These are phyloP conservation scores for Ogataea ganodermae DNA, from an alignment of 805 yeast genomes.

Conservation along the genomic window DNA sequence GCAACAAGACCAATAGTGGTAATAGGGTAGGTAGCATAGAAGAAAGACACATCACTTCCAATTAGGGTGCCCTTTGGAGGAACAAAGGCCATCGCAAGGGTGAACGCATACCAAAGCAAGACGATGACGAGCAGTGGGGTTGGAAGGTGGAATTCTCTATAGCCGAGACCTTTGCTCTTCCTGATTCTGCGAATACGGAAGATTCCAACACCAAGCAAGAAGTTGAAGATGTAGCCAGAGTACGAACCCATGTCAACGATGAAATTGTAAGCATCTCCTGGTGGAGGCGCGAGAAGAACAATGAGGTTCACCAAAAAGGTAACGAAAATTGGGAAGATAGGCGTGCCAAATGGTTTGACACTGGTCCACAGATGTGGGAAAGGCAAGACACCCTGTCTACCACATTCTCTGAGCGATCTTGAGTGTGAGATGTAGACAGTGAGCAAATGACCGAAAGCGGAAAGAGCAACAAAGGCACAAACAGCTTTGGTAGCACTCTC, in stretches of 20 bases:
- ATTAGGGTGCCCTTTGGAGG: conserved; percentile 43
- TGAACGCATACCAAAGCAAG: conserved; percentile 38
- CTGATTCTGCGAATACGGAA: conserved; percentile 44
- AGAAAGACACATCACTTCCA: conserved; percentile 45
- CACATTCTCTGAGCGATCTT: conserved; percentile 76
- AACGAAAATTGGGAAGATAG: conserved; percentile 69
- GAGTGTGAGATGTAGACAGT: conserved; percentile 83
- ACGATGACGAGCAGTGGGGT: conserved; percentile 37
- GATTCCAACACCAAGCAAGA: conserved; percentile 63
- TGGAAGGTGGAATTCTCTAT: conserved; percentile 37
- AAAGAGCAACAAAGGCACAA: conserved; percentile 76
- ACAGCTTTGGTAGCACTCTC: conserved; percentile 63
- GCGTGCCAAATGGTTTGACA: conserved; percentile 71
- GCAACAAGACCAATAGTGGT: conserved; percentile 38
- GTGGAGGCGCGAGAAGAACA: conserved; percentile 78
- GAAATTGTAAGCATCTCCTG: conserved; percentile 86
- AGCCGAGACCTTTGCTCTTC: conserved; percentile 37
- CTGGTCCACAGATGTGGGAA: conserved; percentile 70
- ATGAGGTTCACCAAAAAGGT: conserved; percentile 77
- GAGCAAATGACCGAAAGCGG: conserved; percentile 80
- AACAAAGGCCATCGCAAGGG: conserved; percentile 44
- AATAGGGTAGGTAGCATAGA: conserved; percentile 45
- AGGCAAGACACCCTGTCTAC: conserved; percentile 80
- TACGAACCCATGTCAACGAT: conserved; percentile 77
- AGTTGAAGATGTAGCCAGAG: conserved; percentile 76